Conservation (phyloP, 176 grass and related monocot genomes). For the Saccharum spontaneum region DNA sequence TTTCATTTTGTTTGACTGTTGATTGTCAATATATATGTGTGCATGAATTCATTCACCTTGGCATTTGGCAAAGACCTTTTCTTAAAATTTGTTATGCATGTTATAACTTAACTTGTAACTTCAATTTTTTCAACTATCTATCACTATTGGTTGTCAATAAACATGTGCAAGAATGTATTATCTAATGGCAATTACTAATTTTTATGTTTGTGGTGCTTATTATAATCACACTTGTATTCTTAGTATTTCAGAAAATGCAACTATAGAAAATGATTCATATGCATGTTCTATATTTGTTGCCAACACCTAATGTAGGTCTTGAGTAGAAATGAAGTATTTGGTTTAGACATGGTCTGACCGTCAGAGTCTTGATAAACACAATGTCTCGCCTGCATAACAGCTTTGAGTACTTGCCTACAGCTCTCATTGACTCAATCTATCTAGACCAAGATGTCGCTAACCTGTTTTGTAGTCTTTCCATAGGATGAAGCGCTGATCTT, state of each 20-base stretch:
- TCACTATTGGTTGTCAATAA: not conserved
- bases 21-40: no score
- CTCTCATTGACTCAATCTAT: not conserved
- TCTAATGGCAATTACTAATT: no score
- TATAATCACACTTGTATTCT: no score
- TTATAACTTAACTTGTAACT: not conserved
- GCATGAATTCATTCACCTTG: not conserved
- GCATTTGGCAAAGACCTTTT: not conserved
- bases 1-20: no score
- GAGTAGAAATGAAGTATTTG: not conserved
- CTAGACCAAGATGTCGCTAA: not conserved
- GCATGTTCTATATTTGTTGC: no score
- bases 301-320: not conserved
- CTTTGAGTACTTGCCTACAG: no score
- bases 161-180: not conserved
- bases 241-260: no score
- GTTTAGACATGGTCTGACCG: not conserved
- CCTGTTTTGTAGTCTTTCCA: not conserved
- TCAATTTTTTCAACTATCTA: not conserved
- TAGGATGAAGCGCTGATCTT: not conserved
- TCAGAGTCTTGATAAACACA: no score
- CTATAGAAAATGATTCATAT: no score
- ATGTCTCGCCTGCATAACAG: no score
- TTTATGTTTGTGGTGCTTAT: not conserved
- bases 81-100: not conserved